Conservation (phyloP, 2,329 filamentous ascomycete species). For the Verticillium nubilum region DNA sequence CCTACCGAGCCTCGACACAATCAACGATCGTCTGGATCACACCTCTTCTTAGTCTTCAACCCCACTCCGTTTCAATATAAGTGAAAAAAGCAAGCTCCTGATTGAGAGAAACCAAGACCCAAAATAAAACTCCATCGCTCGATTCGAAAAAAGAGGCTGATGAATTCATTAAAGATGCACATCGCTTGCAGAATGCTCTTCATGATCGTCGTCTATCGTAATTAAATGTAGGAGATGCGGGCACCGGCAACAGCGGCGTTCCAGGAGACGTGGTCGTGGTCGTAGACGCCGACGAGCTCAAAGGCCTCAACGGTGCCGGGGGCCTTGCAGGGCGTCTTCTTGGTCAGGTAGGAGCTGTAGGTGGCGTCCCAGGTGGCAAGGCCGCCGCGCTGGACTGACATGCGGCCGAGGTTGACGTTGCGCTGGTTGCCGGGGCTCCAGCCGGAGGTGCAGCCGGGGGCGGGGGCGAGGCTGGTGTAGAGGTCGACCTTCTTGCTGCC, state of each 20-base stretch:
- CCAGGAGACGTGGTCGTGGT: conserved; percentile 10
- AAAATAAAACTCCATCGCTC: neutral
- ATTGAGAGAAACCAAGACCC: neutral
- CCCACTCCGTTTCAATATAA: no score
- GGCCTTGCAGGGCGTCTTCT: conserved; percentile 9
- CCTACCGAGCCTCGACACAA: neutral
- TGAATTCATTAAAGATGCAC: neutral
- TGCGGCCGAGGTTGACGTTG: conserved; percentile 13
- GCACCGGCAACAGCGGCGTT: conserved; percentile 4
- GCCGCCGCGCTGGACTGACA: conserved; percentile 1
- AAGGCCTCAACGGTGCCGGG: conserved; percentile 9
- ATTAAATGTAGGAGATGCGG: conserved; percentile 9
- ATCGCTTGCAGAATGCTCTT: neutral
- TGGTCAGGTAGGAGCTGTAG: conserved; percentile 7
- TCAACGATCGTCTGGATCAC: neutral
- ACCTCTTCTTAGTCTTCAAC: no score
- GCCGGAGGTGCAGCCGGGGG: conserved; percentile 11
- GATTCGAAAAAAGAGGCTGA: neutral
- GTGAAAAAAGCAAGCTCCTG: neutral
- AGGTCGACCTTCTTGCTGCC: conserved; percentile 21
- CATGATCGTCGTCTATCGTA: neutral
- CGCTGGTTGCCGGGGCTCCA: conserved; percentile 21
- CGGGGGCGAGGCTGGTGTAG: conserved; percentile 17
- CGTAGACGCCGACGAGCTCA: conserved; percentile 12
- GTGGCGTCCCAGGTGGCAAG: conserved; percentile 10